Evolutionary conservation across 305 asterid species (phyloP).

Genomic region (Fraxinus dipetala): DNA sequence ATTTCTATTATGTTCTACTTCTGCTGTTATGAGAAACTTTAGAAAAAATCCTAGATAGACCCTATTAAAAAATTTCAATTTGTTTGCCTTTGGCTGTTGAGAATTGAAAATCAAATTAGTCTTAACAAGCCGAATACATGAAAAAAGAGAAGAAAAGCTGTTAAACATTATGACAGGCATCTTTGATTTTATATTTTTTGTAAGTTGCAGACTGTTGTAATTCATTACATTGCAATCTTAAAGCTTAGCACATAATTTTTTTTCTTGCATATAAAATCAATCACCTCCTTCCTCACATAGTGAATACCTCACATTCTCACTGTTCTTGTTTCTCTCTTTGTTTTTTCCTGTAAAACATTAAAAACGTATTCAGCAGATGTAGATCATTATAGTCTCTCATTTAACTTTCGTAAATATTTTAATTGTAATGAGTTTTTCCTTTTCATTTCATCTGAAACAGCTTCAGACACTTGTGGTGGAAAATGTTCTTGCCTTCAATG

Average conservation of each 20-base stretch:
- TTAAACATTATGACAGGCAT: background rate
- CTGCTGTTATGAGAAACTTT: background rate
- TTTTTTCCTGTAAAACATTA: background rate
- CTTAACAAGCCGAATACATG: background rate
- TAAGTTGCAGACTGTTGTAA: background rate
- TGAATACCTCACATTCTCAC: background rate
- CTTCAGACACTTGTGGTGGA: constrained; percentile 77
- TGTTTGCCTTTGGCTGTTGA: background rate
- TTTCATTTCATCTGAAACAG: constrained; percentile 42
- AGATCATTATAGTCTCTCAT: background rate
- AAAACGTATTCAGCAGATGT: background rate
- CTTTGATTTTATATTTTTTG: background rate
- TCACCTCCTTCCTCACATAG: background rate
- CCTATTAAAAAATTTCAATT: background rate
- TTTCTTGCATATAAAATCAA: background rate
- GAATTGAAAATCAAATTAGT: background rate
- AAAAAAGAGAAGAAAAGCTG: background rate
- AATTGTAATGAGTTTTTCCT: background rate
- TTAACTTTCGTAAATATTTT: background rate
- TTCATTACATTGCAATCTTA: background rate
- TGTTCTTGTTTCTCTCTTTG: background rate
- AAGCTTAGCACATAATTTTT: background rate
- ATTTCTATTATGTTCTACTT: background rate
- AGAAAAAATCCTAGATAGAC: background rate
- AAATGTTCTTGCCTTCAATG: constrained; percentile 88